These are phyloP conservation scores for Erysimum cheiri DNA, from an alignment of 441 rosid genomes.

Conservation along the genomic window DNA sequence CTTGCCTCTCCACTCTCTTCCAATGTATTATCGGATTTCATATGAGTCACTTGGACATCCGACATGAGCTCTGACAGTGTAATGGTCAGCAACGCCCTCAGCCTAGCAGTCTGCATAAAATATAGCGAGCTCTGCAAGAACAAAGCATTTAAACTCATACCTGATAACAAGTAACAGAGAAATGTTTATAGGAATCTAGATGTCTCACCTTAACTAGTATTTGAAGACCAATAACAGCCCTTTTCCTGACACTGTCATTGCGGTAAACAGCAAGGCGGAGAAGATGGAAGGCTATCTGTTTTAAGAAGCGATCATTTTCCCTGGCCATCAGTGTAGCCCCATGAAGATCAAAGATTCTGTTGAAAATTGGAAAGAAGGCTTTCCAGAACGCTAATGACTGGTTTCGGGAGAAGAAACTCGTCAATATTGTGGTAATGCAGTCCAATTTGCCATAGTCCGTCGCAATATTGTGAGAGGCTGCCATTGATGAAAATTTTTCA, in stretches of 20 bases:
- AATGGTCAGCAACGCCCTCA: constrained; percentile 96
- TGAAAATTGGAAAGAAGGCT: constrained; percentile 83
- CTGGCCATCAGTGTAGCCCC: constrained; percentile 98
- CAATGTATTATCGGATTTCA: constrained; percentile 90
- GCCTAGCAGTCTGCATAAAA: constrained; percentile 93
- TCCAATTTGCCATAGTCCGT: constrained; percentile 98
- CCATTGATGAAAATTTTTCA: constrained; percentile 91
- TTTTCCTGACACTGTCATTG: constrained; percentile 90
- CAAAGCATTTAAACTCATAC: constrained; percentile 40
- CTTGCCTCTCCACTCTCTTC: constrained; percentile 99
- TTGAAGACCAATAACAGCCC: constrained; percentile 96
- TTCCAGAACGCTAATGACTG: constrained; percentile 96
- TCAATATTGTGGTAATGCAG: constrained; percentile 88
- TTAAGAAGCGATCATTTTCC: constrained; percentile 98
- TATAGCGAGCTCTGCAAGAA: constrained; percentile 90
- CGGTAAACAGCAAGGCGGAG: constrained; percentile 96
- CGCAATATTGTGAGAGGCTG: constrained; percentile 90
- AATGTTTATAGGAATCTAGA: constrained; percentile 36
- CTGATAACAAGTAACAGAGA: constrained; percentile 31
- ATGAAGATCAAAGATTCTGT: constrained; percentile 86
- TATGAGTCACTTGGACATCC: constrained; percentile 96
- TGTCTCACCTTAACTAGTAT: constrained; percentile 86
- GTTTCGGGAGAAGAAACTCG: constrained; percentile 92
- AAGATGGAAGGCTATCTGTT: constrained; percentile 97
- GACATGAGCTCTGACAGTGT: constrained; percentile 98